Base-by-base conservation (phyloP, 306 rosid genomes). In the Inga leiocalycina region DNA sequence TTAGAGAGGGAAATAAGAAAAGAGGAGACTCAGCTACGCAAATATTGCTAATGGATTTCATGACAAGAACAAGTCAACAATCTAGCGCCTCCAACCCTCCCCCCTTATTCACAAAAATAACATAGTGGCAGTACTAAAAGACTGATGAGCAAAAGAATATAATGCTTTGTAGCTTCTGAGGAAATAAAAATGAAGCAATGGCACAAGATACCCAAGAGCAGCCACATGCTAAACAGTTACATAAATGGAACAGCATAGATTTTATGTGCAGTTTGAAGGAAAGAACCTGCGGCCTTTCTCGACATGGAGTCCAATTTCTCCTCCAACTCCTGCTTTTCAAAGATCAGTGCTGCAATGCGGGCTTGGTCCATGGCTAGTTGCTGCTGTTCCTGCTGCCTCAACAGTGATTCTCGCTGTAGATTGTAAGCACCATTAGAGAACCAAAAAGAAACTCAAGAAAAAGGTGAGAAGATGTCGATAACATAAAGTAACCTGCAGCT, bases 311-410 rank as follows among this genome's bases (percentile, higher is more conserved):
- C 79, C 71, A 96, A 89, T 80, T 90, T 91, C 86, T 92, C 94
- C 82, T 92, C 97, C 87, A 96, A 79, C 79, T 87, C 94, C 83
- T 88, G 94, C 88, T 96, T 96, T 86, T 92, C 97, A 86, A 93
- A 90, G 67, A 82, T 32, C 48, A 96, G 89, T 61, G 77, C 79
- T 46, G 93, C 85, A 77, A 90, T 84, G 71, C 59, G 79, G 74
- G 87, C 82, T 77, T 92, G 97, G 83, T 88, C 94, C 82, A 87
- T 94, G 35, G 90, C 90, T 85, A 93, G 85, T 81, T 82, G 88
- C 75, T 93, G 90, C 76, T 79, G 92, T 90, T 87, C 98, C 85
- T 91, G 97, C 85, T 88, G 98, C 91, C 99, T 96, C 90, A 94
- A 84, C 44, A 85, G 44, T 64, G 94, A 86, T 77, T 87, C 91